Evolutionary conservation across 164 flowering plant species (phyloP), one percentile per base, ranked within the genome.

Genomic region (Aristolochia californica): DNA sequence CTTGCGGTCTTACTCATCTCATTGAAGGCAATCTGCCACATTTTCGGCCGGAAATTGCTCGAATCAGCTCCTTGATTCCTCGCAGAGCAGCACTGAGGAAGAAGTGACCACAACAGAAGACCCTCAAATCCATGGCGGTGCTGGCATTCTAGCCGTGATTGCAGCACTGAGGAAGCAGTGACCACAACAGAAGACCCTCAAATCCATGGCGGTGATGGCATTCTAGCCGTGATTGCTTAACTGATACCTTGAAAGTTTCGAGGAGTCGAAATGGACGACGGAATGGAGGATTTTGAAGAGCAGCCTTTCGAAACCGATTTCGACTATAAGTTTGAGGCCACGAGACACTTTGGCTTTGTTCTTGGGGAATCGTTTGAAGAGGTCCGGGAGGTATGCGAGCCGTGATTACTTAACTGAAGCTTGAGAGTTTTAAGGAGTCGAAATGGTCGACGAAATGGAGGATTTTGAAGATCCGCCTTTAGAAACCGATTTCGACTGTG

Each of bases 261-360:
- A 34, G 10, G 11, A 5, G 40, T 34, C 40, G 40, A 34, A 34
- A 76, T 79, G 80, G 91, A 84, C 16, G 83, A 78, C 51, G 80
- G 76, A 26, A 77, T 83, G 81, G 80, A 67, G 63, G 77, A 69
- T 23, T 28, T 55, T n/a, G 77, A 71, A 45, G 66, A 47, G n/a
- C 49, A 5, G n/a, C 18, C n/a, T 56, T 44, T 57, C 57, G 84
- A 84, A 58, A 62, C 87, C 27, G 99, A 93, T 70, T 68, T 78
- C 1, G 96, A 83, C 28, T 93, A 87, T 68, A 97, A 93, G 84
- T 93, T 76, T 50, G 97, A 90, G 26, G 96, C 96, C 0, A 61
- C 74, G 15, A 71, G 74, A 59, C 83, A 55, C 77, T 85, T 81
- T 57, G 97, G 89, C 70, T 87, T 93, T 56, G 62, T 70, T 25